Conservation (phyloP, 2,329 filamentous ascomycete species). For the Aspergillus costaricaensis region DNA sequence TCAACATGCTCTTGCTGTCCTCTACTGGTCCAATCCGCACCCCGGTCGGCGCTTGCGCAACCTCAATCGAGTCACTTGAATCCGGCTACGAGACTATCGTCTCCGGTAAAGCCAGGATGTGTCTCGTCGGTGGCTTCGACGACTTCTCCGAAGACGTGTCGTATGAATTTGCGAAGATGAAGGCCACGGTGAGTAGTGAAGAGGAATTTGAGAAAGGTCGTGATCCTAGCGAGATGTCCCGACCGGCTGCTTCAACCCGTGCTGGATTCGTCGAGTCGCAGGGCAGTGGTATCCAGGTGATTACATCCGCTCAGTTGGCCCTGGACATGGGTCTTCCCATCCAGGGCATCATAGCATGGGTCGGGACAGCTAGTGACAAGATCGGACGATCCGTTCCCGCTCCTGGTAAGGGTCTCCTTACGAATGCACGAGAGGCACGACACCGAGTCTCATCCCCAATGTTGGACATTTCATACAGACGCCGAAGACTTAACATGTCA, state of each 20-base stretch:
- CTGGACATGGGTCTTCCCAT: conserved; percentile 17
- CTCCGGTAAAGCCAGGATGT: conserved; percentile 91
- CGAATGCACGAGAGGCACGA: conserved; percentile 62
- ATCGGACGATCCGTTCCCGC: conserved; percentile 94
- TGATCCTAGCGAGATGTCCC: conserved; percentile 92
- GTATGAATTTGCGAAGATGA: conserved; percentile 99
- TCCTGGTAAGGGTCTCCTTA: conserved; percentile 90
- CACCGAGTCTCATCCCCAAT: background rate
- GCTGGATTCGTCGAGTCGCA: conserved; percentile 99
- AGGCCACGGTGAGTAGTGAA: conserved; percentile 91
- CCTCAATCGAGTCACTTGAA: conserved; percentile 90
- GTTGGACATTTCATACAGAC: background rate
- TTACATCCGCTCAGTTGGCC: conserved; percentile 13
- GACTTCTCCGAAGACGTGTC: conserved; percentile 97
- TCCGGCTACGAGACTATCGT: conserved; percentile 96
- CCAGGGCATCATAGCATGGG: conserved; percentile 15
- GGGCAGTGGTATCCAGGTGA: conserved; percentile 69
- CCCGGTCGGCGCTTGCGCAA: conserved; percentile 91
- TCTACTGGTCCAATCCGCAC: conserved; percentile 97
- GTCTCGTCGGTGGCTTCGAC: conserved; percentile 94
- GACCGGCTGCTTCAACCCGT: conserved; percentile 88
- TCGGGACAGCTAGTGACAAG: conserved; percentile 73
- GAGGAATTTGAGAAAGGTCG: conserved; percentile 91
- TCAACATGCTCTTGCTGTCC: conserved; percentile 95
- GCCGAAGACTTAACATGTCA: background rate